Conservation (phyloP, 1,284 basidiomycete species). For the Tylopilus orsonianus region DNA sequence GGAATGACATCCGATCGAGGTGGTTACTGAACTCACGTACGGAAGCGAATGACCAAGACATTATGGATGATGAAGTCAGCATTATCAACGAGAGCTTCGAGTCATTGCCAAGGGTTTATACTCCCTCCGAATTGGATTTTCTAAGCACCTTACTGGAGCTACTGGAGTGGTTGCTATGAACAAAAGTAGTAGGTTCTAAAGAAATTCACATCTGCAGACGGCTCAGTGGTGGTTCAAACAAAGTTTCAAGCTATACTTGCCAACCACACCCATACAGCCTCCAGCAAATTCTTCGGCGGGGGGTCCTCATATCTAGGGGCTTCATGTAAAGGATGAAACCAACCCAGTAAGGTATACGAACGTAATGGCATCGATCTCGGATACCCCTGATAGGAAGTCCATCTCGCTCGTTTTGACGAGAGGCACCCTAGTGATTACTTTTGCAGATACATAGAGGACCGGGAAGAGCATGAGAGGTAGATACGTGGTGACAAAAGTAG, state of each 20-base stretch:
- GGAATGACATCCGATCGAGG: not conserved
- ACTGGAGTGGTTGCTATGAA: not conserved
- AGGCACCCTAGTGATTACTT: conserved; percentile 38
- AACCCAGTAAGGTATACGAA: conserved; percentile 20
- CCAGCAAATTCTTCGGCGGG: conserved; percentile 19
- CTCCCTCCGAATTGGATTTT: not conserved
- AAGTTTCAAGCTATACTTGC: conserved; percentile 4
- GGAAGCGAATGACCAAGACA: not conserved
- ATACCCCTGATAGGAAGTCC: conserved; percentile 53
- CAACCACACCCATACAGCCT: conserved; percentile 21
- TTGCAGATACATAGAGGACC: conserved; percentile 49
- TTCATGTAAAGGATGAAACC: not conserved
- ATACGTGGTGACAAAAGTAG: conserved; percentile 50
- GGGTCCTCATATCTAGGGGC: conserved; percentile 20
- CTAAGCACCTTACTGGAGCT: not conserved
- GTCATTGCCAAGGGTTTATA: not conserved
- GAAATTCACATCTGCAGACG: conserved; percentile 2
- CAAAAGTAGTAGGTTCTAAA: not conserved
- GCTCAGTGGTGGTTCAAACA: not conserved
- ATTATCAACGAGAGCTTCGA: not conserved
- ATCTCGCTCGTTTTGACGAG: conserved; percentile 44
- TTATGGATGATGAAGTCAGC: not conserved
- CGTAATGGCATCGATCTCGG: conserved; percentile 48
- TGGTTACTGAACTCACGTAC: not conserved
- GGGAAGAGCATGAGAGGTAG: conserved; percentile 59